phyloP scores from a whole-genome alignment of 2,329 filamentous ascomycete genomes.

The Phyllachora maydis region DNA sequence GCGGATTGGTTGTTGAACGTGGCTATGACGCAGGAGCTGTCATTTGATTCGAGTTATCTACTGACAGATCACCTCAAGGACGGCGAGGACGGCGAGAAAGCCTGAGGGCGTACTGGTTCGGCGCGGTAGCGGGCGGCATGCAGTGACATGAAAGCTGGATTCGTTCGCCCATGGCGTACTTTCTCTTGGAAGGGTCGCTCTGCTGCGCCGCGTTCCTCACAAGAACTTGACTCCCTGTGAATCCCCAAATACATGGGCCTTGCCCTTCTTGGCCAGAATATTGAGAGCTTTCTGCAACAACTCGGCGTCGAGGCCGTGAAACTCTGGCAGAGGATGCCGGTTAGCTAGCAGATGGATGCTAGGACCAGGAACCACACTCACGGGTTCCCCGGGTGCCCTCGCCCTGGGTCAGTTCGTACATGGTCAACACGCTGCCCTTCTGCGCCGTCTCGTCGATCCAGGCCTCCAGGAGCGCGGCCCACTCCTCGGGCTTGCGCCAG shows the following conservation, averaged over 20 bases:
- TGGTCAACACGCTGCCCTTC: conserved; percentile 70
- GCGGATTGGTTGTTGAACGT: conserved; percentile 82
- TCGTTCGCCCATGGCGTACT: too few species aligned
- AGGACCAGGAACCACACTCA: conserved; percentile 15
- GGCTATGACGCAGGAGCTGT: conserved; percentile 69
- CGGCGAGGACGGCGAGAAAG: conserved; percentile 10
- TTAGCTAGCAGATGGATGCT: too few species aligned
- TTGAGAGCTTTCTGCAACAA: conserved; percentile 61
- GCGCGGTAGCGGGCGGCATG: neutral
- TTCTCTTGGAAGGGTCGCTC: too few species aligned
- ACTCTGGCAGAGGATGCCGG: too few species aligned
- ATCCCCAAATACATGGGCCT: conserved; percentile 86
- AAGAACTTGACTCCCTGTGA: conserved; percentile 94
- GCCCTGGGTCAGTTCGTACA: conserved; percentile 84
- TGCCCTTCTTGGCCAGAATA: conserved; percentile 72
- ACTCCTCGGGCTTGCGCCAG: conserved; percentile 79
- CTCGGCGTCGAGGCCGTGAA: conserved; percentile 73
- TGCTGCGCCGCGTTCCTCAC: too few species aligned
- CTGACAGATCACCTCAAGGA: too few species aligned
- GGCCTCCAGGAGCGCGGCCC: conserved; percentile 56
- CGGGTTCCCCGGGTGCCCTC: conserved; percentile 54
- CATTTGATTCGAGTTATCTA: conserved; percentile 43
- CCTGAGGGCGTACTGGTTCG: conserved; percentile 4
- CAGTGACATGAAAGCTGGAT: too few species aligned
- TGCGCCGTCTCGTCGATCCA: conserved; percentile 83